These are phyloP conservation scores for Colletotrichum tabaci DNA, from an alignment of 2,329 filamentous ascomycete species.

Conservation along the genomic window DNA sequence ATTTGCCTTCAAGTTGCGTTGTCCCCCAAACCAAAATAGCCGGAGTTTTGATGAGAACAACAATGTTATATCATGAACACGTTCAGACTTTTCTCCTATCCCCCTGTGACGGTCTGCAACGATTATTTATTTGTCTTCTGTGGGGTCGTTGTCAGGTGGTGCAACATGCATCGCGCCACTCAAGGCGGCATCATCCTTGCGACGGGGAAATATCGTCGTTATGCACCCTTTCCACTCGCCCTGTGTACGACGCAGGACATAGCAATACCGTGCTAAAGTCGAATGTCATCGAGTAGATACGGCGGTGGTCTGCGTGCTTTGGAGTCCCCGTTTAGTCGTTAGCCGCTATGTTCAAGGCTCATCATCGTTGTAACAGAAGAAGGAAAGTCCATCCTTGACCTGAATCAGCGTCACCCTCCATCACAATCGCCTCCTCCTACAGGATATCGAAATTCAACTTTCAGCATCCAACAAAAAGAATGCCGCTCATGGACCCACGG, in stretches of 20 bases:
- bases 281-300: not conserved
- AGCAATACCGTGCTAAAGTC: slow-evolving; percentile 1
- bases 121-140: slow-evolving; percentile 15
- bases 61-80: slow-evolving; percentile 6
- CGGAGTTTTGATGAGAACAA: slow-evolving; percentile 40
- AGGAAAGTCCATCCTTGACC: not conserved
- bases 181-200: slow-evolving; percentile 20
- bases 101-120: not conserved
- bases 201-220: not conserved
- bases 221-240: not conserved
- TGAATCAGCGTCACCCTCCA: not conserved
- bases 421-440: not conserved
- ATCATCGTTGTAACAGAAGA: not conserved
- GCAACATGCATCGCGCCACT: not conserved
- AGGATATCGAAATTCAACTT: not conserved
- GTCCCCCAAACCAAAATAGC: slow-evolving; percentile 26
- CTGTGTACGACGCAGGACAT: slow-evolving; percentile 18
- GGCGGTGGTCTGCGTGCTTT: not conserved
- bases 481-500: not conserved
- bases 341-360: not conserved
- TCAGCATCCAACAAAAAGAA: not conserved
- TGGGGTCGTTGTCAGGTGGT: not conserved
- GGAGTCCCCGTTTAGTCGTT: not conserved
- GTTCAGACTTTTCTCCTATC: not conserved
- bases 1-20: slow-evolving; percentile 24